phyloP scores from a whole-genome alignment of 192 early-diverging fungal genomes.

The Chytriomyces sp. region DNA sequence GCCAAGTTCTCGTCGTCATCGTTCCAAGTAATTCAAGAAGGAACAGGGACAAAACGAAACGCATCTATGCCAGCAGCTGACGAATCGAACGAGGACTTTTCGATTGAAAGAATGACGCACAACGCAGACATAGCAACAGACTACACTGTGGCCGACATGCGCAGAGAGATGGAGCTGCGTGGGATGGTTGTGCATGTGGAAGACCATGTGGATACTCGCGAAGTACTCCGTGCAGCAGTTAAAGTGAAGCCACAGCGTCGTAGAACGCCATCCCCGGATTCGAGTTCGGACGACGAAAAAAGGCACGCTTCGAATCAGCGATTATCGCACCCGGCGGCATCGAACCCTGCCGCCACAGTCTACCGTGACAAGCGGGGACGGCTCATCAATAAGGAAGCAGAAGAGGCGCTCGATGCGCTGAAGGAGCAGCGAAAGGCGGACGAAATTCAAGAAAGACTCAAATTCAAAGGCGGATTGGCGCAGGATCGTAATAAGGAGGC shows the following conservation, averaged over 20 bases:
- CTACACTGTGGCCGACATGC: not conserved
- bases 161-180: not conserved
- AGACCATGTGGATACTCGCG: conserved; percentile 37
- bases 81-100: too few species aligned
- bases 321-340: conserved; percentile 14
- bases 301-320: conserved; percentile 30
- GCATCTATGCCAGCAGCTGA: too few species aligned
- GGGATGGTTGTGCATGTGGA: conserved; percentile 26
- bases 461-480: conserved; percentile 69
- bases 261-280: conserved; percentile 2
- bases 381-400: conserved; percentile 57
- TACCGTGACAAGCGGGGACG: conserved; percentile 70
- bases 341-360: conserved; percentile 58
- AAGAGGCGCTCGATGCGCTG: conserved; percentile 43
- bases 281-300: conserved; percentile 12
- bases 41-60: not conserved
- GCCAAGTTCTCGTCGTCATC: conserved; percentile 32
- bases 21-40: conserved; percentile 49
- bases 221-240: conserved; percentile 38
- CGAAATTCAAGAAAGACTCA: conserved; percentile 50
- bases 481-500: conserved; percentile 53
- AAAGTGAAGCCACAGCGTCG: conserved; percentile 12
- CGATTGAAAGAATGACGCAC: too few species aligned
- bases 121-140: not conserved
- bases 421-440: conserved; percentile 44